phyloP scores from a whole-genome alignment of 768 basidiomycete species.

The Strobilomyces echinocephalus region DNA sequence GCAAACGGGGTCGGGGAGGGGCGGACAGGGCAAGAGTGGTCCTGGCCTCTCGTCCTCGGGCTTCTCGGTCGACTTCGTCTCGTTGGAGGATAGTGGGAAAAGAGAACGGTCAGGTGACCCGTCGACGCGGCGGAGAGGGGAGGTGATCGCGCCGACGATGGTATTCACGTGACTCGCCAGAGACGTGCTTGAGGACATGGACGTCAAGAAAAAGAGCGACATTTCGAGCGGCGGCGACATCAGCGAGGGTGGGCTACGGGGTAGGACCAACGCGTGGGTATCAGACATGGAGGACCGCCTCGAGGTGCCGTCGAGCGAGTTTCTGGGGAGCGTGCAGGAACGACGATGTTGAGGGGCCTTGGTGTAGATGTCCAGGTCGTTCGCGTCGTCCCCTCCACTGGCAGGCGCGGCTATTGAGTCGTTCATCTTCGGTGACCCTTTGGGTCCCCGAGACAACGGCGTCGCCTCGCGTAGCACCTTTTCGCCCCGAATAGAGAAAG shows the following conservation, averaged over 20 bases:
- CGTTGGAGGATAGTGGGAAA: too few relatives aligned
- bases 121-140: neutral
- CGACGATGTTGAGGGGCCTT: slow-evolving; percentile 14
- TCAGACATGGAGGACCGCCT: too few relatives aligned
- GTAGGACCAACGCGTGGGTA: too few relatives aligned
- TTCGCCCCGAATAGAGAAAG: neutral
- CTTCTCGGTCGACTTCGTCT: too few relatives aligned
- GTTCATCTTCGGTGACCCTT: neutral
- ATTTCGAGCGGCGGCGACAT: slow-evolving; percentile 54
- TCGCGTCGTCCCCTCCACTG: neutral
- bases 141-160: neutral
- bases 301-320: too few relatives aligned
- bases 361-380: slow-evolving; percentile 11
- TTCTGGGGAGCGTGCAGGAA: too few relatives aligned
- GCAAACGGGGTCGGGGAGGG: slow-evolving; percentile 11
- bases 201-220: slow-evolving; percentile 47
- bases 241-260: slow-evolving; percentile 52
- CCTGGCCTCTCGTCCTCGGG: slow-evolving; percentile 3
- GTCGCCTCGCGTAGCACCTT: slow-evolving; percentile 4
- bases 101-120: too few relatives aligned
- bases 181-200: slow-evolving; percentile 15
- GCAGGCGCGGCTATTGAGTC: neutral
- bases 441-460: slow-evolving; percentile 3
- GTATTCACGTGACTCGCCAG: slow-evolving; percentile 6
- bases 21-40: slow-evolving; percentile 22